Base-by-base conservation (phyloP, 352 stramenopile genomes). In the Phytophthora capsici region DNA sequence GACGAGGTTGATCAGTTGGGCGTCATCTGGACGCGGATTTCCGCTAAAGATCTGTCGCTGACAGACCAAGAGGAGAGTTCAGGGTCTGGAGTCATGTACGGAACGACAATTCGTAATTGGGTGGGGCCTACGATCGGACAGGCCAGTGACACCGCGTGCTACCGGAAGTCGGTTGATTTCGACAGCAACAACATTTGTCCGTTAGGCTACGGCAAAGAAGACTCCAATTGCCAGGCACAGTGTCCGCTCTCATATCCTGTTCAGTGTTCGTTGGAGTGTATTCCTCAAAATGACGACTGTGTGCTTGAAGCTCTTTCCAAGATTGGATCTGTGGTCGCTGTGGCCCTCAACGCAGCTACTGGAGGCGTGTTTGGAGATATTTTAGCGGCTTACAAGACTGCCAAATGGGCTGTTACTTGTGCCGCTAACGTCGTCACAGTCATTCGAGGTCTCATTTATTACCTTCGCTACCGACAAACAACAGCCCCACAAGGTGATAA, bases 211-310 rank as follows among this genome's bases (percentile, higher is more conserved):
- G 57, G 63, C 28, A 71, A 68, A 17, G 63, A 67, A 6, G 63
- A 53, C 4, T 19, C 25, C 4, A 22, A 67, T 20, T 79, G 71
- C 34, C 54, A 56, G 14, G 63, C 68, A 3, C 56, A 75, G n/a
- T 80, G 72, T 28, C 72, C 72, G 1, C 23, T 80, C 3, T 55
- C 71, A 6, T 80, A 78, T 23, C 72, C 69, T 0, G 65, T 80
- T 2, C 50, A 59, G 0, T 80, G 72, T 22, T 66, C 58, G 6
- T 44, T 75, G 54, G 69, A 80, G 26, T 80, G 72, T 40, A 75
- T 90, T 13, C 82, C 79, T 78, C 58, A 71, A 36, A 71, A 71
- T 17, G 63, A 71, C 20, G 63, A 71, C 37, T 71, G 63, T 34
- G 63, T 44, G 0, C 57, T 71, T 12, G 63, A 66, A 23, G 40